phyloP scores from a whole-genome alignment of 2,329 filamentous ascomycete genomes.

The Daldinia sp. region DNA sequence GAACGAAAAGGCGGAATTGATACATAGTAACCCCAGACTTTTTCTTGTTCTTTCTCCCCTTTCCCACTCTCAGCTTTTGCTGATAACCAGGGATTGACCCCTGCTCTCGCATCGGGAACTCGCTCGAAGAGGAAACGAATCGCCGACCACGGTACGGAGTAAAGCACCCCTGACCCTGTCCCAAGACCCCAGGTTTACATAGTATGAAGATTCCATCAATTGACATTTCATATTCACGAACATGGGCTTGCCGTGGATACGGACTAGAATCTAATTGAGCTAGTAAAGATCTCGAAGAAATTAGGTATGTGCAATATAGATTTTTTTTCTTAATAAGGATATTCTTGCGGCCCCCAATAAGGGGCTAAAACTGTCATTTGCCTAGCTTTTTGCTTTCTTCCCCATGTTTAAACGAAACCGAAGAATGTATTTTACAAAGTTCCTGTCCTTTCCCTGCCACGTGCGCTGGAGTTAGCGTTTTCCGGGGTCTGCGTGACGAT shows the following conservation, averaged over 20 bases:
- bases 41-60: slow-evolving; percentile 24
- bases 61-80: slow-evolving; percentile 24
- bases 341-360: neutral
- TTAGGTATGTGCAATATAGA: slow-evolving; percentile 7
- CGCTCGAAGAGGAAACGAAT: slow-evolving; percentile 26
- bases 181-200: slow-evolving; percentile 28
- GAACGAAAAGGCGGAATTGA: slow-evolving; percentile 33
- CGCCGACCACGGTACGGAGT: slow-evolving; percentile 29
- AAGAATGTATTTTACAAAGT: slow-evolving; percentile 1
- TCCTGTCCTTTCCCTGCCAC: neutral
- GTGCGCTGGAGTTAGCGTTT: slow-evolving; percentile 4
- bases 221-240: slow-evolving; percentile 23
- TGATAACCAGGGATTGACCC: slow-evolving; percentile 26
- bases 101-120: slow-evolving; percentile 32
- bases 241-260: slow-evolving; percentile 6
- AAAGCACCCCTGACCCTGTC: slow-evolving; percentile 17
- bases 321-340: neutral
- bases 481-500: neutral
- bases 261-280: slow-evolving; percentile 23
- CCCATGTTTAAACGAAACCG: slow-evolving; percentile 9
- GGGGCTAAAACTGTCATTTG: slow-evolving; percentile 1
- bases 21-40: slow-evolving; percentile 33
- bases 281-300: slow-evolving; percentile 29
- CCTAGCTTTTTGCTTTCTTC: neutral
- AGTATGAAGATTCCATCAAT: slow-evolving; percentile 17